phyloP scores from a whole-genome alignment of 208 protist genomes.

The Trypanosomatidae sp. region DNA sequence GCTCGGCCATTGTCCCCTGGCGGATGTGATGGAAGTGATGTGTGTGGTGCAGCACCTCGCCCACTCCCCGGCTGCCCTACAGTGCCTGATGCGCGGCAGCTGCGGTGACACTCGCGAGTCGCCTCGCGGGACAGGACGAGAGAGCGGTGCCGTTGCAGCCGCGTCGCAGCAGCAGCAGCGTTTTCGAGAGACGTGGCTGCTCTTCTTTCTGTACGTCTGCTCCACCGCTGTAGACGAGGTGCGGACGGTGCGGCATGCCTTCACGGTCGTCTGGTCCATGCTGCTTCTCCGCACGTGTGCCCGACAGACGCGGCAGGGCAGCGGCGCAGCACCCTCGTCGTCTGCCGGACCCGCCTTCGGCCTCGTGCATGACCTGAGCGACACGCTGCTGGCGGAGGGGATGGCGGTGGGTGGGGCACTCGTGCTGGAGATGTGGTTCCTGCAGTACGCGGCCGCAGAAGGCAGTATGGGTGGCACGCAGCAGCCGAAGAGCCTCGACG shows the following conservation, averaged over 20 bases:
- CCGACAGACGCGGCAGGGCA: background rate
- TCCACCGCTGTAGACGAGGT: constrained; percentile 15
- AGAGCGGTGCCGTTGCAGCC: background rate
- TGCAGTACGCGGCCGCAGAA: constrained; percentile 12
- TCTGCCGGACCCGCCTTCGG: too few relatives aligned
- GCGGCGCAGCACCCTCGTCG: too few relatives aligned
- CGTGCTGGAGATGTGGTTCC: constrained; percentile 57
- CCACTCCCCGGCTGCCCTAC: constrained; percentile 23
- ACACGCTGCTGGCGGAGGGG: constrained; percentile 37
- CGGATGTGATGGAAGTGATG: constrained; percentile 31
- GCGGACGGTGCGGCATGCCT: constrained; percentile 14
- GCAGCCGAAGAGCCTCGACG: background rate
- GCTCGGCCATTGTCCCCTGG: constrained; percentile 23
- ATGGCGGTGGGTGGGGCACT: constrained; percentile 30
- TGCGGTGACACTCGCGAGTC: background rate
- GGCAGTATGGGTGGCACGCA: background rate
- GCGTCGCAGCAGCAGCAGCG: constrained; percentile 1
- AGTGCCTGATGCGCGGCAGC: constrained; percentile 5
- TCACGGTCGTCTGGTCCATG: constrained; percentile 25
- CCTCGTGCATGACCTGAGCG: constrained; percentile 37
- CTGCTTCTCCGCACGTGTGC: constrained; percentile 39
- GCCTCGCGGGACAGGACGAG: too few relatives aligned
- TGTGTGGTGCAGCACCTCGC: constrained; percentile 37
- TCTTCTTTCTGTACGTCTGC: constrained; percentile 41
- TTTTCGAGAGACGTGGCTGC: constrained; percentile 42